Conservation (phyloP, 768 basidiomycete species). For the Candolleomyces eurysporus region DNA sequence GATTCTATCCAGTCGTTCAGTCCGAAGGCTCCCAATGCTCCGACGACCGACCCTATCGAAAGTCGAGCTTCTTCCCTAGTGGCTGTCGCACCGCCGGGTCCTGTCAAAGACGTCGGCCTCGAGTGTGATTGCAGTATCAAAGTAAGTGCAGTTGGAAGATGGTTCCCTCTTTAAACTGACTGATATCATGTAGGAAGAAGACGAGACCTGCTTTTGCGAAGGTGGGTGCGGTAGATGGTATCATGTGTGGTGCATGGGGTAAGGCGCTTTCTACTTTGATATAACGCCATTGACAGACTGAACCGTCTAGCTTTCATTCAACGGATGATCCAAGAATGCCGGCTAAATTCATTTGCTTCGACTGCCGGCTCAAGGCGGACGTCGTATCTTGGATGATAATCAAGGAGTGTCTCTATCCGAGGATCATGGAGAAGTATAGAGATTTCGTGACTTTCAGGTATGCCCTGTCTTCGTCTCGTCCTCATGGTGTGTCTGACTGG, state of each 20-base stretch:
- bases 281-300: neutral
- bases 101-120: constrained; percentile 35
- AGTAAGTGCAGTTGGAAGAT: constrained; percentile 32
- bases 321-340: constrained; percentile 58
- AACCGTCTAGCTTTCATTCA: constrained; percentile 57
- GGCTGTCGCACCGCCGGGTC: neutral
- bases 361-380: constrained; percentile 69
- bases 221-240: constrained; percentile 73
- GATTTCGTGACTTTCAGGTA: constrained; percentile 74
- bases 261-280: constrained; percentile 5
- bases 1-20: constrained; percentile 43
- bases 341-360: constrained; percentile 64
- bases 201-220: constrained; percentile 62
- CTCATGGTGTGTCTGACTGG: neutral
- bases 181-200: constrained; percentile 45
- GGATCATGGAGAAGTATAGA: constrained; percentile 61
- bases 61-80: neutral
- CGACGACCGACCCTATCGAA: neutral
- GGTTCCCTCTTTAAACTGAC: neutral
- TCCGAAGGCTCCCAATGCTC: neutral
- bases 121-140: constrained; percentile 70
- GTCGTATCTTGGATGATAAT: constrained; percentile 65
- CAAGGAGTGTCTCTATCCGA: constrained; percentile 52
- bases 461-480: neutral
- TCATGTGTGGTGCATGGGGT: constrained; percentile 78